Evolutionary conservation across 169 alveolate genomes (phyloP).

Genomic region (Plasmodium berghei): DNA sequence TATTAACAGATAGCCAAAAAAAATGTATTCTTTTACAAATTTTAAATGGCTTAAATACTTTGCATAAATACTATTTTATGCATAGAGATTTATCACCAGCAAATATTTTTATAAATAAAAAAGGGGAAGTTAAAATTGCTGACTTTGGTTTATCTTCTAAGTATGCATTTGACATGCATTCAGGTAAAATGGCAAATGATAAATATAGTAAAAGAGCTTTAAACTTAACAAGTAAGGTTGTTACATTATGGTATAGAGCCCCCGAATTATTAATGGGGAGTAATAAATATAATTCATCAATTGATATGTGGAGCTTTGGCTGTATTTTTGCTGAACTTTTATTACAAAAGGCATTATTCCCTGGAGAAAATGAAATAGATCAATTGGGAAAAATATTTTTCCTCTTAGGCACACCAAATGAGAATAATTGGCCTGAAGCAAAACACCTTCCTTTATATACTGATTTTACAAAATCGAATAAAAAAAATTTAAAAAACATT

Average conservation of each 20-base stretch:
- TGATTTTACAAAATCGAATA: conserved; percentile 78
- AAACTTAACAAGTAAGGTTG: conserved; percentile 90
- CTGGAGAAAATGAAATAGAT: conserved; percentile 91
- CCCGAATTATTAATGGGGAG: conserved; percentile 96
- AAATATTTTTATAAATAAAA: conserved; percentile 85
- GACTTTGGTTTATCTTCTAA: conserved; percentile 92
- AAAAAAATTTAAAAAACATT: conserved; percentile 66
- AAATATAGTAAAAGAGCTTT: conserved; percentile 80
- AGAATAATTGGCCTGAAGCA: conserved; percentile 93
- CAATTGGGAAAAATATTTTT: conserved; percentile 89
- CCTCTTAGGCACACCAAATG: conserved; percentile 89
- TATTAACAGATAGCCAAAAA: conserved; percentile 90
- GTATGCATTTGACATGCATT: conserved; percentile 79
- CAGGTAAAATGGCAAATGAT: conserved; percentile 77
- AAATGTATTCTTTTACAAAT: conserved; percentile 90
- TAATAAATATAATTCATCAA: conserved; percentile 90
- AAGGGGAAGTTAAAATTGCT: conserved; percentile 90
- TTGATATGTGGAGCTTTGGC: conserved; percentile 96
- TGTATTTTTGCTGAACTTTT: conserved; percentile 94
- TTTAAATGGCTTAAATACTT: conserved; percentile 82
- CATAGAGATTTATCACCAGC: conserved; percentile 92
- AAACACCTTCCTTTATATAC: conserved; percentile 80
- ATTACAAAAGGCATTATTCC: conserved; percentile 90
- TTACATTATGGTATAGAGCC: conserved; percentile 96
- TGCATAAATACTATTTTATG: conserved; percentile 85